Evolutionary conservation across 1,284 basidiomycete species (phyloP), one percentile per base, ranked within the genome.

Genomic region (Ganoderma lucidum): DNA sequence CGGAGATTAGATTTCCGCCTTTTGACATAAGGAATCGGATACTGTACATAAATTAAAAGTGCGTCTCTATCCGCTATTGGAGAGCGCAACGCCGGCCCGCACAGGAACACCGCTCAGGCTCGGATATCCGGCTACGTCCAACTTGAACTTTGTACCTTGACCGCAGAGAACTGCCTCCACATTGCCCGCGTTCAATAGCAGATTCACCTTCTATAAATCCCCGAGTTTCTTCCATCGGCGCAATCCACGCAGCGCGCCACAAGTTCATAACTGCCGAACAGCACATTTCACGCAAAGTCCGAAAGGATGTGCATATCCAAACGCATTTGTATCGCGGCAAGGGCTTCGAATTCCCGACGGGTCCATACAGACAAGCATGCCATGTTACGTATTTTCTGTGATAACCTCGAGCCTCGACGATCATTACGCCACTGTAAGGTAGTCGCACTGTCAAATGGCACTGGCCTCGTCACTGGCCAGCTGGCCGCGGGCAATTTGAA

Each of bases 41-140:
- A 23, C 23, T 23, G 23, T 23, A 23, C 23, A 23, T 23, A 23
- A 23, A 23, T 23, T 61, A 4, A 35, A 14, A 8, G 10, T 66
- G 67, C 68, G 68, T 68, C 68, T 71, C 68, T 71, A 70, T 71
- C 70, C 67, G 62, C 69, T 51, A 66, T 66, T 63, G 65, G 60
- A 3, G 8, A 9, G 39, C 35, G 10, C 39, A 41, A 41, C 8
- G 39, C 12, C 9, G 37, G 4, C 35, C 35, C 3, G 35, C 35
- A 8, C 39, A 41, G 39, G 39, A 6, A 9, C 39, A 41, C 6
- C 39, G 39, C 37, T 3, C 51, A 23, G 48, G 9, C 9, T 51
- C 56, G 35, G 19, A 15, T 15, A 59, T 39, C 35, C 32, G 56
- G 56, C 32, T 56, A 32, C 56, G 32, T 37, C 41, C 23, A n/a